Evolutionary conservation across 78 protist genomes (phyloP).

Genomic region (Speleostelium caveatum): DNA sequence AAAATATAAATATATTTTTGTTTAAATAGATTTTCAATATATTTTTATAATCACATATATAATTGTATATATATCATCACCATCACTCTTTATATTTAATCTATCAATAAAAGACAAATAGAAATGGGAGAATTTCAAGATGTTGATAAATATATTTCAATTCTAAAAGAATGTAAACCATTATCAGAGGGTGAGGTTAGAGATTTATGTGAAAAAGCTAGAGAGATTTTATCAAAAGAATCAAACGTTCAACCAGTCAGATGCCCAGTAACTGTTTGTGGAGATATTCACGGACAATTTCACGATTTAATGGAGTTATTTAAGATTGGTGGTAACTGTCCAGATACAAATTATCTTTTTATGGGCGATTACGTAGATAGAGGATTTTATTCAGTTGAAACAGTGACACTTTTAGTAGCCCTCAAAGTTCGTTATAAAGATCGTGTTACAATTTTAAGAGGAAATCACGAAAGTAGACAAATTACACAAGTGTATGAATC

Average conservation of each 20-base stretch:
- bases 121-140: conserved; percentile 79
- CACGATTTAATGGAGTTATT: conserved; percentile 97
- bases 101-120: background rate
- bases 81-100: background rate
- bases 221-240: conserved; percentile 92
- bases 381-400: conserved; percentile 95
- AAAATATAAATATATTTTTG: no score
- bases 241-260: conserved; percentile 89
- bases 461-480: conserved; percentile 97
- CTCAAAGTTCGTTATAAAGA: conserved; percentile 89
- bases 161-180: conserved; percentile 81
- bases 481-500: conserved; percentile 95
- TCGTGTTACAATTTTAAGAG: conserved; percentile 93
- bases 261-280: conserved; percentile 97
- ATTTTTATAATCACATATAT: background rate
- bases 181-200: conserved; percentile 80
- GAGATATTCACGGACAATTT: conserved; percentile 98
- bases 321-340: conserved; percentile 93
- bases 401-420: conserved; percentile 89
- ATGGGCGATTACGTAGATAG: conserved; percentile 99
- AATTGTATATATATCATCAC: background rate
- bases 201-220: conserved; percentile 79
- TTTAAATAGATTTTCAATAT: no score
- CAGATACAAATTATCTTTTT: conserved; percentile 95
- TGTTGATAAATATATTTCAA: conserved; percentile 82